Evolutionary conservation across 192 early-diverging fungal genomes (phyloP), one percentile per base, ranked within the genome.

Genomic region (Allomyces macrogynus): DNA sequence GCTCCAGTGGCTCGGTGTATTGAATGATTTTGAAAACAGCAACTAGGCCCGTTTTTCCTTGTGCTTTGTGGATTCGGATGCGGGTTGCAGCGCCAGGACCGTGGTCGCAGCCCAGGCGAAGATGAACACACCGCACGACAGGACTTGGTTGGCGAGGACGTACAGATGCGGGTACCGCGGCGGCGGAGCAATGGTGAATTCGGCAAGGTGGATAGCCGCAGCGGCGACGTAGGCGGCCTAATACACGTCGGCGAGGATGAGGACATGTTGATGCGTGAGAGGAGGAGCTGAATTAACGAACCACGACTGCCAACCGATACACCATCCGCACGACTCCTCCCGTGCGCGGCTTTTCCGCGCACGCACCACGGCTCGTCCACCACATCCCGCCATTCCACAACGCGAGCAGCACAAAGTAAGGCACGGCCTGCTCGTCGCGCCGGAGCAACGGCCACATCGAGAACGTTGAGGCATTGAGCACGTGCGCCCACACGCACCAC

Each of bases 361-460:
- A 24, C n/a, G 24, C 24, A 25, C n/a, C 63, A 23, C 63, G 57
- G 14, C 43, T 32, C 18, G 57, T 23, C 27, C 43, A 25, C 71
- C 57, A 12, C 54, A 43, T 75, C 24, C 90, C 67, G 70, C 78
- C 77, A 67, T 88, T 82, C 91, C 89, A 98, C n/a, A 92, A 67
- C 23, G 85, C 65, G 5, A 79, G 69, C 26, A 87, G 40, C 0
- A 86, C 77, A 43, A 79, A 76, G 68, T 92, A 94, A 7, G 89
- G 84, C 4, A 93, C 61, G 10, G 73, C 70, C 4, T 92, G 71
- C 0, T 72, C 78, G 67, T 96, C 95, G 20, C 82, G 77, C 60
- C 81, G 81, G 26, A 99, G 73, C 4, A 99, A 74, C 0, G 95
- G 91, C 64, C 82, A 95, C 81, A 94, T 84, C 72, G 90, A 92